Evolutionary conservation across 2,329 filamentous ascomycete genomes (phyloP), one percentile per base, ranked within the genome.

Genomic region (Colletotrichum caudatum): DNA sequence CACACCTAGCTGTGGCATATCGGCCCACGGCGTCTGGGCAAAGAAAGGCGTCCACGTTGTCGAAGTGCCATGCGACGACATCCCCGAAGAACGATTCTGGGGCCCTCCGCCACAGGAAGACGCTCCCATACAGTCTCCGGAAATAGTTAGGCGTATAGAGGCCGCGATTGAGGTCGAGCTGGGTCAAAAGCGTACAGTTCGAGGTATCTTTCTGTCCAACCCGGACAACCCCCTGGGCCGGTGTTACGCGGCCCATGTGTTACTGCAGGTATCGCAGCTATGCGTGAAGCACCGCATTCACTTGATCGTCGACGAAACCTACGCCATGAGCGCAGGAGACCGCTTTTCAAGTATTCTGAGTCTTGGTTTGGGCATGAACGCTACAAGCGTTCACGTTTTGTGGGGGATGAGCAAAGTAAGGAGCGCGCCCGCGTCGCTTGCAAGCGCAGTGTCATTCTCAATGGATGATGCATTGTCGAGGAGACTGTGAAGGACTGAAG

Each of bases 1-100:
- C 12, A 69, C 69, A 0, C 69, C 69, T 0, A 69, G 41, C 56
- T 61, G 46, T 5, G 56, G 56, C 33, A 65, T 65, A 35, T 50
- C 57, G 16, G 48, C 54, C 23, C 26, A 44, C 14, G 54, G 64
- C 11, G 23, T 61, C 48, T 69, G 56, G 23, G 33, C 60, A 9
- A 63, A 64, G 5, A 70, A 67, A 12, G 23, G 35, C 20, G 41
- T 70, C 12, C 57, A 48, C 3, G 39, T 70, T 3, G 67, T 70
- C 12, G 48, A 61, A n/a, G 67, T 70, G 0, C 64, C 67, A 5
- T 70, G 67, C 33, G 63, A 70, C 20, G 67, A 70, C 64, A 70
- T 70, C n/a, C 39, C 63, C 14, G 56, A 67, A 18, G 67, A 70
- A 29, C 63, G 67, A 16, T 62, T 70, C 48, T 61, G 63, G 18